These are phyloP conservation scores for Arachis monticola DNA, from an alignment of 331 rosid genomes.

Conservation along the genomic window DNA sequence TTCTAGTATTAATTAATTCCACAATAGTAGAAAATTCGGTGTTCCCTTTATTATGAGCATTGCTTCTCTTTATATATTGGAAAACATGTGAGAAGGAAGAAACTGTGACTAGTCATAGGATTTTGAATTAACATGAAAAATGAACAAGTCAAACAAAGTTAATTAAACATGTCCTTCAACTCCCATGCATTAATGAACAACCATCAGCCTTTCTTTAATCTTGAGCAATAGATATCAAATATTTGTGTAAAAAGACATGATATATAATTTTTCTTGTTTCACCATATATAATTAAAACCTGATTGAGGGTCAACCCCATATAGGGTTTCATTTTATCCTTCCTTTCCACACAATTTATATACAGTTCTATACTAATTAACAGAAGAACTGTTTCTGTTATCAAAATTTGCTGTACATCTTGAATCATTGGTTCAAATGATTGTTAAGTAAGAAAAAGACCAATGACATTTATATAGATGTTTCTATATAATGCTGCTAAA, in stretches of 20 bases:
- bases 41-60: constrained; percentile 35
- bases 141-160: not conserved
- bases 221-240: constrained; percentile 56
- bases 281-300: constrained; percentile 46
- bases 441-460: constrained; percentile 54
- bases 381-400: constrained; percentile 42
- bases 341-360: constrained; percentile 44
- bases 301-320: constrained; percentile 50
- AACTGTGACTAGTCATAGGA: constrained; percentile 1
- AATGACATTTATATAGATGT: constrained; percentile 27
- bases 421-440: constrained; percentile 49
- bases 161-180: constrained; percentile 55
- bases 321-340: constrained; percentile 50
- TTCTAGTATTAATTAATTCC: not conserved
- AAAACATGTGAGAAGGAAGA: constrained; percentile 28
- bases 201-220: constrained; percentile 42
- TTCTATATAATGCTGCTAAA: too few species aligned
- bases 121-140: constrained; percentile 2
- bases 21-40: not conserved
- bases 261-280: constrained; percentile 65
- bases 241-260: constrained; percentile 35
- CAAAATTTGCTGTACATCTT: constrained; percentile 45
- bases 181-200: constrained; percentile 15
- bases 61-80: constrained; percentile 46
- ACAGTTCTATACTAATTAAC: not conserved